phyloP scores from a whole-genome alignment of 2,329 filamentous ascomycete genomes.

The Cercospora janseana region DNA sequence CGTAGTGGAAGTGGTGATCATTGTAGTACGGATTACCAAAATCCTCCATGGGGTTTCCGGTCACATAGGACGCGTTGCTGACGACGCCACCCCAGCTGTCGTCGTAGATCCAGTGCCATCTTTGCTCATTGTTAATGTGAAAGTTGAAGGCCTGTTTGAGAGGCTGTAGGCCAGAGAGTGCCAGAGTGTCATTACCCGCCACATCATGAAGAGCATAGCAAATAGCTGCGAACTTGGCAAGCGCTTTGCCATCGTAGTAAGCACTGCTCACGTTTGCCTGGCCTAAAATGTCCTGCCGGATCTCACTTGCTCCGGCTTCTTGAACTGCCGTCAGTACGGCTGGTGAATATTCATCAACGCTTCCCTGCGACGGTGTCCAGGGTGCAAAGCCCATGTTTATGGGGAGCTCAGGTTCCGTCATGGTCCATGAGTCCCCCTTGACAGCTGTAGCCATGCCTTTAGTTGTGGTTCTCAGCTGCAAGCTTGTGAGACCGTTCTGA shows the following conservation, averaged over 20 bases:
- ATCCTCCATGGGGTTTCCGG: conserved; percentile 69
- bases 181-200: conserved; percentile 47
- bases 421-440: conserved; percentile 70
- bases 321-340: conserved; percentile 43
- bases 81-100: conserved; percentile 74
- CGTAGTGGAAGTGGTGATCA: conserved; percentile 64
- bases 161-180: conserved; percentile 50
- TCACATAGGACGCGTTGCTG: conserved; percentile 74
- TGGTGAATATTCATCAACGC: conserved; percentile 18
- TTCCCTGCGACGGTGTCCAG: conserved; percentile 60
- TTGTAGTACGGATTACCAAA: conserved; percentile 90
- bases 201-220: conserved; percentile 52
- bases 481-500: conserved; percentile 45
- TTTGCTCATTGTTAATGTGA: conserved; percentile 47
- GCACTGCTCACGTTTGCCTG: conserved; percentile 79
- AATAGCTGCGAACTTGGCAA: conserved; percentile 46
- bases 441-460: conserved; percentile 79
- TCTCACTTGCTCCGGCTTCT: conserved; percentile 64
- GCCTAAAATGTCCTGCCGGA: conserved; percentile 70
- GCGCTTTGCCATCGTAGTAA: conserved; percentile 78
- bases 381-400: conserved; percentile 73
- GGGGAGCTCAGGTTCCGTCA: conserved; percentile 73
- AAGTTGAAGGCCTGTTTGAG: conserved; percentile 48
- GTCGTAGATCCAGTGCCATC: conserved; percentile 56
- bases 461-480: conserved; percentile 74